phyloP scores from a whole-genome alignment of 192 early-diverging fungal genomes.

The Ambispora gerdemannii region DNA sequence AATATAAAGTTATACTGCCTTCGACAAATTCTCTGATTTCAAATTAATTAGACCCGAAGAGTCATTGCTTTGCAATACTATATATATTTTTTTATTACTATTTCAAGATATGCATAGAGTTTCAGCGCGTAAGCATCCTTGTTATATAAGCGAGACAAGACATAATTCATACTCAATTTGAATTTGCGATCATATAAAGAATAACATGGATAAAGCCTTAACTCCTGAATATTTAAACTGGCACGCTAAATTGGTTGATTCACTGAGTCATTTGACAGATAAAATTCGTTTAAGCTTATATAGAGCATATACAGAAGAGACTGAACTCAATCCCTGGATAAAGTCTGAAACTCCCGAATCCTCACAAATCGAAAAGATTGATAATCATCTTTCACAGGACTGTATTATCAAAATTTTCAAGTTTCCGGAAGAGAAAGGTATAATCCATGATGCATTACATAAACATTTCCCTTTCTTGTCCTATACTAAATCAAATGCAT shows the following conservation, averaged over 20 bases:
- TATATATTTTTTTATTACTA: slow-evolving; percentile 22
- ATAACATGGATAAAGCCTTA: slow-evolving; percentile 27
- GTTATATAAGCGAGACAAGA: slow-evolving; percentile 15
- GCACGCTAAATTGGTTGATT: slow-evolving; percentile 20
- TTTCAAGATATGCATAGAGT: slow-evolving; percentile 23
- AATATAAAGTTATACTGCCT: slow-evolving; percentile 5
- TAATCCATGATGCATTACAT: slow-evolving; percentile 1
- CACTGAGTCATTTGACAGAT: slow-evolving; percentile 14
- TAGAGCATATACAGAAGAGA: slow-evolving; percentile 14
- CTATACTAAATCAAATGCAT: slow-evolving; percentile 15
- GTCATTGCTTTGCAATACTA: too few relatives aligned
- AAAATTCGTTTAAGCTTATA: slow-evolving; percentile 25
- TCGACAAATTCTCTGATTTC: neutral
- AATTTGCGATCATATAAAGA: slow-evolving; percentile 22
- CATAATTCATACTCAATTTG: slow-evolving; percentile 14
- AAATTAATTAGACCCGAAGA: too few relatives aligned
- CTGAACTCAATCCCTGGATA: slow-evolving; percentile 11
- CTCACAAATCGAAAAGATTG: neutral
- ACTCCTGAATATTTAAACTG: slow-evolving; percentile 23
- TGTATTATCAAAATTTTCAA: slow-evolving; percentile 15
- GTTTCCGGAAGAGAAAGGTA: slow-evolving; percentile 3
- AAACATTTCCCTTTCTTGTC: slow-evolving; percentile 21
- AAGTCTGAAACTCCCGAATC: slow-evolving; percentile 3
- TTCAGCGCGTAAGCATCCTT: slow-evolving; percentile 8
- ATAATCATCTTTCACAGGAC: too few relatives aligned